Evolutionary conservation across 2,329 filamentous ascomycete genomes (phyloP).

Genomic region (Fusarium hainanense): DNA sequence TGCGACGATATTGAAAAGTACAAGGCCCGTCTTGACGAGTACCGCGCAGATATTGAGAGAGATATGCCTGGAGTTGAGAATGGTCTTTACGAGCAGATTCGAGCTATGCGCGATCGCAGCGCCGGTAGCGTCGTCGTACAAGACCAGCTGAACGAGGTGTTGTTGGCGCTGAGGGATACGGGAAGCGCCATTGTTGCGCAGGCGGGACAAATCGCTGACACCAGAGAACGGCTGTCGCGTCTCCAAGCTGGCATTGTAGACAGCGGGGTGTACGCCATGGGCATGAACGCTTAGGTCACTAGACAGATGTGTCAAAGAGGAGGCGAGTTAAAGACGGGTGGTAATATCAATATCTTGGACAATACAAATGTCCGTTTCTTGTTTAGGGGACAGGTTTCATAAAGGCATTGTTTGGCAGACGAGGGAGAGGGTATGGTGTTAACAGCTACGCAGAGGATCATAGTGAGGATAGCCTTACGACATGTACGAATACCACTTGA

Average conservation of each 20-base stretch:
- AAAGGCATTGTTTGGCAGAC: slow-evolving; percentile 2
- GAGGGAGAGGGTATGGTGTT: slow-evolving; percentile 1
- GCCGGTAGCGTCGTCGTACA: slow-evolving; percentile 48
- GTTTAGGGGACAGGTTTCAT: slow-evolving; percentile 4
- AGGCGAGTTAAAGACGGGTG: not conserved
- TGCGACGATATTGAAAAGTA: slow-evolving; percentile 58
- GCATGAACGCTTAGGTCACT: slow-evolving; percentile 45
- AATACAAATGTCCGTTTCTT: slow-evolving; percentile 22
- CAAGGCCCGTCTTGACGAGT: slow-evolving; percentile 57
- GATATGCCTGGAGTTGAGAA: slow-evolving; percentile 62
- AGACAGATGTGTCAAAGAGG: not conserved
- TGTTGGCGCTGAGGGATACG: slow-evolving; percentile 54
- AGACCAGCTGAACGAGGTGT: slow-evolving; percentile 54
- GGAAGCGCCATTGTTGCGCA: slow-evolving; percentile 55
- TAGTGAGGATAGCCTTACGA: slow-evolving; percentile 34
- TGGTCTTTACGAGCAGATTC: slow-evolving; percentile 58
- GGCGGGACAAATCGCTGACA: slow-evolving; percentile 57
- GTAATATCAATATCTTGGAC: slow-evolving; percentile 28
- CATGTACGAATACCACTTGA: slow-evolving; percentile 46
- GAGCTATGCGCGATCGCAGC: slow-evolving; percentile 51
- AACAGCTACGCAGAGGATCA: slow-evolving; percentile 13
- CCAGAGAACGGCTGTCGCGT: slow-evolving; percentile 55
- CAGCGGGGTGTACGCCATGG: slow-evolving; percentile 51
- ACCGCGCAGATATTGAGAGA: slow-evolving; percentile 59
- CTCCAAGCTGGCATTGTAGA: slow-evolving; percentile 56